Evolutionary conservation across 2,329 filamentous ascomycete genomes (phyloP).

Genomic region (Helotiales sp.): DNA sequence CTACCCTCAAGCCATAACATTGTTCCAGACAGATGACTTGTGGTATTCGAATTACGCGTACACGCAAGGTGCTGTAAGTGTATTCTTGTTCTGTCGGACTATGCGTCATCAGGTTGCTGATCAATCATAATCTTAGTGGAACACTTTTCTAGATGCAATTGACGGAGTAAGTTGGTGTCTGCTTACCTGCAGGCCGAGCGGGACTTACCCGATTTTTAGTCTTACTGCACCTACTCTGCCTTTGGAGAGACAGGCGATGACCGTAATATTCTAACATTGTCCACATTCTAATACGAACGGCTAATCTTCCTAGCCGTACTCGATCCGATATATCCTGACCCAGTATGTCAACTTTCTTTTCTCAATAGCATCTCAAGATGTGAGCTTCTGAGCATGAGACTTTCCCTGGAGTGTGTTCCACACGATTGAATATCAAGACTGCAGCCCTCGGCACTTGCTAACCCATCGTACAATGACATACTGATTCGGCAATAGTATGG

Average conservation of each 20-base stretch:
- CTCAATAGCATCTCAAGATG: too few relatives aligned
- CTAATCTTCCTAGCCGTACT: not conserved
- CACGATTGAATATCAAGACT: too few relatives aligned
- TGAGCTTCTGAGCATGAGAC: too few relatives aligned
- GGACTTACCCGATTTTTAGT: not conserved
- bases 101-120: not conserved
- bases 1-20: constrained; percentile 39
- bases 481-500: too few relatives aligned
- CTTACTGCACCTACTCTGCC: constrained; percentile 23
- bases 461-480: too few relatives aligned
- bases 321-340: constrained; percentile 32
- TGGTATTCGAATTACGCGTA: constrained; percentile 33
- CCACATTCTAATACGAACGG: not conserved
- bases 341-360: too few relatives aligned
- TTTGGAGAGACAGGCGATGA: constrained; percentile 33
- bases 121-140: constrained; percentile 35
- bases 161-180: constrained; percentile 35
- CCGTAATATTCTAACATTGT: not conserved
- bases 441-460: too few relatives aligned
- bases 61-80: not conserved
- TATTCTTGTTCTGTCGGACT: not conserved
- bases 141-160: constrained; percentile 47
- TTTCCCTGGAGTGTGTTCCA: too few relatives aligned
- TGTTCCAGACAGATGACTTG: constrained; percentile 43
- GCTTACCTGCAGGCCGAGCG: not conserved